A percentile compares a stretch with the other conserved stretches of the same genome.
These are phyloP conservation scores for Lumnitzera racemosa DNA, from an alignment of 345 rosid species.

Conservation along the genomic window DNA sequence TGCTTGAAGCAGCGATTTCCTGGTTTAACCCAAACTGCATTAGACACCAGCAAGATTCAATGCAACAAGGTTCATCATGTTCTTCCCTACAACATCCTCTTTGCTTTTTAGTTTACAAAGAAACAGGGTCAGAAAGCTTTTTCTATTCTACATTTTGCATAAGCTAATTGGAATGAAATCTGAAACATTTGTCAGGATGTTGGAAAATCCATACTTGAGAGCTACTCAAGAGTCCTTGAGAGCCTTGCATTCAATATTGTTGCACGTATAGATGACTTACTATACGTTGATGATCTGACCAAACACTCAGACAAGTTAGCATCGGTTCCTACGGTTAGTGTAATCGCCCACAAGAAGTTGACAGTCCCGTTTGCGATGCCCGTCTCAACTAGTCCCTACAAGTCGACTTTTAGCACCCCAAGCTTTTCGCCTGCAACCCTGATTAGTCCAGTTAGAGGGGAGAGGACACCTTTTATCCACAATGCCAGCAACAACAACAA, in stretches of 20 bases:
- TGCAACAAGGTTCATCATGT: constrained; percentile 59
- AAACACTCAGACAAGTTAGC: constrained; percentile 58
- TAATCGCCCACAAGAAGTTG: constrained; percentile 52
- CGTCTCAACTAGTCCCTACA: constrained; percentile 57
- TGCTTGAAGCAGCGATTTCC: constrained; percentile 93
- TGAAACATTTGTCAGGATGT: constrained; percentile 47
- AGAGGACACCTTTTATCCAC: constrained; percentile 56
- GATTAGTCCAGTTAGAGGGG: constrained; percentile 61
- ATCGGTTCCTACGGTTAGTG: constrained; percentile 48
- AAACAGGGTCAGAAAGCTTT: too few species aligned
- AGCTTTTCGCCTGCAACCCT: constrained; percentile 58
- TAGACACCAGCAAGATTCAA: constrained; percentile 92
- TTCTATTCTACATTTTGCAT: too few species aligned
- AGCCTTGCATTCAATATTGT: constrained; percentile 79
- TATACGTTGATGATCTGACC: constrained; percentile 83
- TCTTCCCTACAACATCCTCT: neutral
- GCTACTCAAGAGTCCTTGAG: constrained; percentile 93
- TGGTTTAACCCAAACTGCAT: constrained; percentile 68
- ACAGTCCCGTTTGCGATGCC: constrained; percentile 52
- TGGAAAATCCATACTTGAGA: constrained; percentile 88
- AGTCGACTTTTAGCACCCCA: constrained; percentile 57
- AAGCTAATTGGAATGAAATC: neutral
- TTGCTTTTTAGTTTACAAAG: neutral
- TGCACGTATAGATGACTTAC: constrained; percentile 82
- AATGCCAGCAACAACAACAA: constrained; percentile 20